These are phyloP conservation scores for Claviceps quebecensis DNA, from an alignment of 2,329 filamentous ascomycete species.

Conservation along the genomic window DNA sequence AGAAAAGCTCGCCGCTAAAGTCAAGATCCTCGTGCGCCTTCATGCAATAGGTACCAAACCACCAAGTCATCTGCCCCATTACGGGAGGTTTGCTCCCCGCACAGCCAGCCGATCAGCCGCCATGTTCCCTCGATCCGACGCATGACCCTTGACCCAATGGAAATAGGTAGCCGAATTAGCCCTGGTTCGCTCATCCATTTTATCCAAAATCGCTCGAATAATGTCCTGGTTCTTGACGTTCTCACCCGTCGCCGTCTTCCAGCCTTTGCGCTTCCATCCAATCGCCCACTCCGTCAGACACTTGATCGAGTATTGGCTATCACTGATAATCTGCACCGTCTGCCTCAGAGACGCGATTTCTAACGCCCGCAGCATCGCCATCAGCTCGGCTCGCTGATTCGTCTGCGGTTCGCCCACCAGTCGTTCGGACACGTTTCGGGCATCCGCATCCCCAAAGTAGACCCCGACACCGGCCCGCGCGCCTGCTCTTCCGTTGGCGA, in stretches of 20 bases:
- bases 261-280: constrained; percentile 62
- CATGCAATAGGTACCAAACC: background rate
- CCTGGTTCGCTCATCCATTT: constrained; percentile 54
- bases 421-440: constrained; percentile 58
- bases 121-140: constrained; percentile 56
- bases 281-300: constrained; percentile 75
- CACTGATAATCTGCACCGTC: constrained; percentile 66
- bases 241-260: constrained; percentile 58
- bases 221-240: constrained; percentile 79
- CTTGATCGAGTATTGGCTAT: constrained; percentile 82
- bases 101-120: constrained; percentile 71
- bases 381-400: constrained; percentile 92
- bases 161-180: constrained; percentile 53
- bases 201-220: constrained; percentile 54
- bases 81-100: constrained; percentile 19
- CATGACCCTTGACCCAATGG: constrained; percentile 84
- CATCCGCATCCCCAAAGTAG: constrained; percentile 44
- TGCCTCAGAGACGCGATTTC: constrained; percentile 56
- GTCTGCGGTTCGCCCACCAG: constrained; percentile 66
- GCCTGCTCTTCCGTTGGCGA: constrained; percentile 41
- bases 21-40: background rate
- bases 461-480: constrained; percentile 48
- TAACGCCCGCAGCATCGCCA: constrained; percentile 71
- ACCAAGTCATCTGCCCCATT: background rate
- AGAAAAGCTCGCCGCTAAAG: background rate